phyloP scores from a whole-genome alignment of 805 yeast species.

The Blastobotrys attinorum region DNA sequence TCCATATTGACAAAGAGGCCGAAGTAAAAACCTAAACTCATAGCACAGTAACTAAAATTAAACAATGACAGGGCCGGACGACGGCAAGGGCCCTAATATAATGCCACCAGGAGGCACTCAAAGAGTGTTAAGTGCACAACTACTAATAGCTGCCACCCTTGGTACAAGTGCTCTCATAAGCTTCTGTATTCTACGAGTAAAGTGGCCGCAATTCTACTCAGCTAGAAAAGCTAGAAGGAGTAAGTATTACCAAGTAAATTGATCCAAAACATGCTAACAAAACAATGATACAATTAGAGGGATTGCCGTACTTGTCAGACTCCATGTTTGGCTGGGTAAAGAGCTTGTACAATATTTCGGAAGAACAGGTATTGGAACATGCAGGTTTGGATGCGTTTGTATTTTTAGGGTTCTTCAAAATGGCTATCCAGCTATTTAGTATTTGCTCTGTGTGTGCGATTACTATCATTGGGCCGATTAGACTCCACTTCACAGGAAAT shows the following conservation, averaged over 20 bases:
- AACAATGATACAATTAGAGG: conserved; percentile 3
- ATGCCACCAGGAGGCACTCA: conserved; percentile 11
- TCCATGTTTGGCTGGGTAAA: conserved; percentile 79
- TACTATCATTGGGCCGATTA: conserved; percentile 70
- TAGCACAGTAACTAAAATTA: too few relatives aligned
- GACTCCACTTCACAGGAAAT: conserved; percentile 76
- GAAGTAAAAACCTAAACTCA: too few relatives aligned
- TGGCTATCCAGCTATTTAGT: conserved; percentile 65
- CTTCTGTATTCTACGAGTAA: conserved; percentile 63
- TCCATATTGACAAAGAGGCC: too few relatives aligned
- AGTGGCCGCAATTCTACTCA: conserved; percentile 77
- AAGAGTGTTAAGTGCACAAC: conserved; percentile 70
- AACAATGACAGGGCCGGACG: too few relatives aligned
- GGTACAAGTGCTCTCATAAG: conserved; percentile 62
- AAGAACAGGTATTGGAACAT: conserved; percentile 69
- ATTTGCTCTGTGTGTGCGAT: conserved; percentile 64
- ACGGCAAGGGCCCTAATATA: too few relatives aligned
- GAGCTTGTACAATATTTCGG: conserved; percentile 54
- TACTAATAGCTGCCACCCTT: conserved; percentile 55
- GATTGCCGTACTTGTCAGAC: conserved; percentile 46
- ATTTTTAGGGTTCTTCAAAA: conserved; percentile 80
- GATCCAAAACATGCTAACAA: neutral
- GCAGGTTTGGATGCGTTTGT: conserved; percentile 96
- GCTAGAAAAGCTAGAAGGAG: conserved; percentile 56
- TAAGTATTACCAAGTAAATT: neutral